Evolutionary conservation across 495 filamentous ascomycete species (phyloP).

Genomic region (Lasiosphaeris hirsuta): DNA sequence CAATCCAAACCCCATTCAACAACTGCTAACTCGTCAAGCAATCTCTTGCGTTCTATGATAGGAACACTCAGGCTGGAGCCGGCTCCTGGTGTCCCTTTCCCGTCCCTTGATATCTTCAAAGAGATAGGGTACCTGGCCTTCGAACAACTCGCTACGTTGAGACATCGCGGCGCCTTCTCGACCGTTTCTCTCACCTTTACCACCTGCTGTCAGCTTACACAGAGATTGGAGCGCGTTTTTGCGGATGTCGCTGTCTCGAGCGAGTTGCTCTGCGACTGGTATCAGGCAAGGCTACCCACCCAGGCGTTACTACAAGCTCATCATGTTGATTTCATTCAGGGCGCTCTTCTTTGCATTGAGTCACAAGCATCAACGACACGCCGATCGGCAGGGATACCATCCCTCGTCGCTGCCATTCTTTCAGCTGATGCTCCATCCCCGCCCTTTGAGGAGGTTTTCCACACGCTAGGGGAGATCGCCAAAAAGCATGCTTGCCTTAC

Average conservation of each 20-base stretch:
- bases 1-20: constrained; percentile 1
- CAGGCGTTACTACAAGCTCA: neutral
- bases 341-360: constrained; percentile 60
- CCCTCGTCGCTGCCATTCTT: constrained; percentile 74
- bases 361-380: constrained; percentile 77
- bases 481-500: constrained; percentile 44
- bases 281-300: constrained; percentile 51
- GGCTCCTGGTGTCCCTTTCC: constrained; percentile 30
- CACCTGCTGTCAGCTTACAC: constrained; percentile 62
- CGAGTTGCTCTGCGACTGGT: constrained; percentile 58
- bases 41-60: constrained; percentile 57
- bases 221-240: constrained; percentile 40
- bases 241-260: constrained; percentile 30
- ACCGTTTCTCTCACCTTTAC: constrained; percentile 87
- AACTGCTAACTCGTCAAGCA: constrained; percentile 34
- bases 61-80: constrained; percentile 36
- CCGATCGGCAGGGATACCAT: constrained; percentile 87
- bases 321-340: constrained; percentile 37
- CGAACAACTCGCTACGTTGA: constrained; percentile 72
- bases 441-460: constrained; percentile 52
- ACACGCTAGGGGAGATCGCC: constrained; percentile 52
- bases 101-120: constrained; percentile 44
- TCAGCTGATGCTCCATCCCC: constrained; percentile 48
- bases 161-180: constrained; percentile 91
- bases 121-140: constrained; percentile 69